Evolutionary conservation across 2,329 filamentous ascomycete species (phyloP).

Genomic region (Diaporthe helianthi): DNA sequence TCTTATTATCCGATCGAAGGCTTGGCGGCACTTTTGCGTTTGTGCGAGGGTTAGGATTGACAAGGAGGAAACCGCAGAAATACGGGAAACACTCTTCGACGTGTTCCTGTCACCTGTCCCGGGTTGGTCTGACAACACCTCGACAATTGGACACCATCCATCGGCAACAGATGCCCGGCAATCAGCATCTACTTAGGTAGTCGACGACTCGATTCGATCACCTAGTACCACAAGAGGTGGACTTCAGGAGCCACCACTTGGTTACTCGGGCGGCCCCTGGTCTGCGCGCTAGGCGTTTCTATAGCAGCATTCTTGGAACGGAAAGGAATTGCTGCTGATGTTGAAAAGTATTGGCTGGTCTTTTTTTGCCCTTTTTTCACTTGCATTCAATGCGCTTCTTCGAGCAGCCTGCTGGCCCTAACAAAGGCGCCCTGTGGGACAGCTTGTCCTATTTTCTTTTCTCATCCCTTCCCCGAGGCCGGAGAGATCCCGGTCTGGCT

Average conservation of each 20-base stretch:
- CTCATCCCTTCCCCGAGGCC: conserved; percentile 15
- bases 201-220: background rate
- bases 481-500: conserved; percentile 24
- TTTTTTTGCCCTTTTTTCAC: conserved; percentile 14
- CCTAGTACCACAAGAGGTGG: too few relatives aligned
- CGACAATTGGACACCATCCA: background rate
- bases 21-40: conserved; percentile 12
- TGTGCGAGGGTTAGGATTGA: conserved; percentile 1
- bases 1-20: conserved; percentile 18
- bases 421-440: background rate
- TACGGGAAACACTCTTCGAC: background rate
- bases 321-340: conserved; percentile 6
- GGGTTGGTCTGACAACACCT: background rate
- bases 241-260: background rate
- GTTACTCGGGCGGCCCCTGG: background rate
- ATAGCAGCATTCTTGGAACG: conserved; percentile 15
- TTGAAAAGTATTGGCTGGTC: conserved; percentile 25
- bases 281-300: conserved; percentile 2
- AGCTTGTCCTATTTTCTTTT: conserved; percentile 26
- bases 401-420: background rate
- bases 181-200: background rate
- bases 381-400: conserved; percentile 5
- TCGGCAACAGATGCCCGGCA: background rate
- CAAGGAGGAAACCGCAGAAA: background rate
- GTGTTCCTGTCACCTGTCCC: background rate